Conservation (phyloP, 2,329 filamentous ascomycete species). For the Apiospora hydei region DNA sequence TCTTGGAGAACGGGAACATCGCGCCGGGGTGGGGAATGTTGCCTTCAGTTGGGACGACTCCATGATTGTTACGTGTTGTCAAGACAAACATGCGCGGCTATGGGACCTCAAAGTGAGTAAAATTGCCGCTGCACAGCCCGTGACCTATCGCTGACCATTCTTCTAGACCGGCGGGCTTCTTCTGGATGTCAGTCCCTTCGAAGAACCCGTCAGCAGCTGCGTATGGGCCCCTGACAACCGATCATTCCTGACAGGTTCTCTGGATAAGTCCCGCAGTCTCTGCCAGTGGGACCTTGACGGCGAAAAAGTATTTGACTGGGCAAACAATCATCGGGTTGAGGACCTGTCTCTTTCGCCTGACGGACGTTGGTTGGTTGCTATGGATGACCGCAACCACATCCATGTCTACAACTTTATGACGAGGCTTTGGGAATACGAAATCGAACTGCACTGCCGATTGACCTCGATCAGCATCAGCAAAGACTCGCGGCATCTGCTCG, state of each 20-base stretch:
- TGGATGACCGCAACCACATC: constrained; percentile 73
- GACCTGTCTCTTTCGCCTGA: constrained; percentile 85
- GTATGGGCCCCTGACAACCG: constrained; percentile 85
- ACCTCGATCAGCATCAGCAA: constrained; percentile 83
- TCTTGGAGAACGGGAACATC: constrained; percentile 68
- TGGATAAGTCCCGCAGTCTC: constrained; percentile 72
- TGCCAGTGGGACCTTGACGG: constrained; percentile 75
- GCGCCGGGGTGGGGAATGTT: constrained; percentile 76
- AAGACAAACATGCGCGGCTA: constrained; percentile 75
- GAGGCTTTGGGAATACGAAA: constrained; percentile 76
- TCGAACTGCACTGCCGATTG: constrained; percentile 72
- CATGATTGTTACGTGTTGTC: constrained; percentile 83
- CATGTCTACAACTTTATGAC: constrained; percentile 84
- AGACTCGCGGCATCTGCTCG: constrained; percentile 81
- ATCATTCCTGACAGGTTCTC: constrained; percentile 80
- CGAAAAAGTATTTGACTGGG: constrained; percentile 70
- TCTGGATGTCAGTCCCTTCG: constrained; percentile 57
- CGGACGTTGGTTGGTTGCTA: constrained; percentile 79
- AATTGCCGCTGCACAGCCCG: background rate
- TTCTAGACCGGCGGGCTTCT: background rate
- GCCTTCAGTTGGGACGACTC: constrained; percentile 93
- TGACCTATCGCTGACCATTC: background rate
- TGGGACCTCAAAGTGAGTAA: constrained; percentile 74
- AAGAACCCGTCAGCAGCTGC: constrained; percentile 86
- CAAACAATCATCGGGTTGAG: constrained; percentile 76